Conservation (phyloP, 2,329 filamentous ascomycete genomes). For the Epichloe festucae region DNA sequence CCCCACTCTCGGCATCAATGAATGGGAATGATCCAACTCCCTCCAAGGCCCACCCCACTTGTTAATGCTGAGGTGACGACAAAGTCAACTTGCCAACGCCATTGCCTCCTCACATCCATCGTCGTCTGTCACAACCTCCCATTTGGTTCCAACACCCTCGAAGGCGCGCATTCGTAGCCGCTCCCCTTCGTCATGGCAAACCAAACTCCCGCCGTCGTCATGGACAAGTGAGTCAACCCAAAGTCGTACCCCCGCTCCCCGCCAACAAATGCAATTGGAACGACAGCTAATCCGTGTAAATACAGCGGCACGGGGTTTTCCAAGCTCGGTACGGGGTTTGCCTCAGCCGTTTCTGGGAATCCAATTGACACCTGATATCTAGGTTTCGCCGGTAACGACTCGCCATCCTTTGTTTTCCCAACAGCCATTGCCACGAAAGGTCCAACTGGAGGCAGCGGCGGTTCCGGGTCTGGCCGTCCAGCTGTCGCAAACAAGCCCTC, state of each 20-base stretch:
- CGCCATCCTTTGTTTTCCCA: slow-evolving; percentile 96
- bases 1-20: not conserved
- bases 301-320: slow-evolving; percentile 96
- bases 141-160: not conserved
- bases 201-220: slow-evolving; percentile 99
- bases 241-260: slow-evolving; percentile 16
- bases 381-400: slow-evolving; percentile 99
- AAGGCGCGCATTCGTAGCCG: slow-evolving; percentile 12
- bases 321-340: slow-evolving; percentile 66
- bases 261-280: slow-evolving; percentile 12
- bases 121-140: slow-evolving; percentile 1
- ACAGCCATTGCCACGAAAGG: slow-evolving; percentile 96
- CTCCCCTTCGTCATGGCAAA: slow-evolving; percentile 57
- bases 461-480: slow-evolving; percentile 76
- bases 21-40: not conserved
- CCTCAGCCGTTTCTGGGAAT: not conserved
- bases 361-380: slow-evolving; percentile 15
- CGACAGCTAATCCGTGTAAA: slow-evolving; percentile 20
- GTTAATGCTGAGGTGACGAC: slow-evolving; percentile 8
- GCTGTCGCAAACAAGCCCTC: slow-evolving; percentile 90
- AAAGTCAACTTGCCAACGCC: not conserved
- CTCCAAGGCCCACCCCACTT: slow-evolving; percentile 4
- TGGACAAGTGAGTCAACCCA: slow-evolving; percentile 92
- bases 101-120: slow-evolving; percentile 3
- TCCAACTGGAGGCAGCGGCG: slow-evolving; percentile 53